Evolutionary conservation across 257 asterid genomes (phyloP), one percentile per base, ranked within the genome.

Genomic region (Nicotiana undulata): DNA sequence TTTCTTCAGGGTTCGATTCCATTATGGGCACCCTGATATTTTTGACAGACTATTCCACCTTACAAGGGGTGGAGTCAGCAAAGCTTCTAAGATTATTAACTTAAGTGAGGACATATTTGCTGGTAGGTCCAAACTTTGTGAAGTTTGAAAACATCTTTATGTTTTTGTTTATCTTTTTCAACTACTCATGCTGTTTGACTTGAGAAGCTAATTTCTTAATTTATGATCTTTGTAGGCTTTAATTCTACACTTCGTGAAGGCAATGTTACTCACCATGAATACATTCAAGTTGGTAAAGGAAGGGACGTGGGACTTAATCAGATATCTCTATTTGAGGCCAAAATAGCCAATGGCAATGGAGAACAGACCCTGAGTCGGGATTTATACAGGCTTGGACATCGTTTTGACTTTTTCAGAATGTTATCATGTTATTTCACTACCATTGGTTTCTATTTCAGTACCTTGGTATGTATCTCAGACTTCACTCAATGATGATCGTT

Each of bases 281-380:
- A 96, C 86, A 96, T 94, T 77, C 99, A 96, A 90, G 99, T 96
- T 80, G 99, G 99, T 46, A 96, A 96, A 90, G 98, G 98, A 84
- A 90, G 98, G 86, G 99, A 96, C 83, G 98, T 96, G 13, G 98
- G 99, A 58, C 99, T 96, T 82, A 96, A 96, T 89, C 99, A 96
- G 82, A 96, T 96, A 63, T 96, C 99, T 78, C 87, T 94, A 22
- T 96, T 96, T 84, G 99, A 96, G 89, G 99, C 99, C 5, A 96
- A 96, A 87, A 92, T 96, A 72, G 99, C 98, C 26, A 92, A 92
- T 84, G 99, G 99, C 60, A 96, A 96, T 80, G 99, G 99, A 76
- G 99, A 96, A 82, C 99, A 94, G 86, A 96, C 99, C 9, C 77
- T 96, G 82, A 94, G 99, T 77, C 98, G 99, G 31, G 99, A 96